Evolutionary conservation across 208 protist genomes (phyloP).

Genomic region (Blechomonas ayalai): DNA sequence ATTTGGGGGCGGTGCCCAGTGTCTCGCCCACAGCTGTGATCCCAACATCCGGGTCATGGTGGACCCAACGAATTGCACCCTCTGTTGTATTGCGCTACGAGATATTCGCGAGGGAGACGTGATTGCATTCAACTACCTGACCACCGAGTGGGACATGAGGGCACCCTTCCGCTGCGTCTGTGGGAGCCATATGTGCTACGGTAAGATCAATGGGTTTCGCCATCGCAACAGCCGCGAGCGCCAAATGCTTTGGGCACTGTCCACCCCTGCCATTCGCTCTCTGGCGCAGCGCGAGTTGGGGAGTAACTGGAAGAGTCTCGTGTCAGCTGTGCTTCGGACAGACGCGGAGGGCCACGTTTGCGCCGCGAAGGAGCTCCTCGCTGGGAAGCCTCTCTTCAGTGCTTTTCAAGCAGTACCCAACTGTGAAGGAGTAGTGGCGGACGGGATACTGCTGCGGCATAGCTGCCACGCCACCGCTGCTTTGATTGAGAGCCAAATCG

Average conservation of each 20-base stretch:
- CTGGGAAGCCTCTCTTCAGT: constrained; percentile 37
- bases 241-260: constrained; percentile 65
- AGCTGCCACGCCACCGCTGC: constrained; percentile 54
- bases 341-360: constrained; percentile 35
- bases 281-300: constrained; percentile 18
- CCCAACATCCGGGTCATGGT: constrained; percentile 81
- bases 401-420: constrained; percentile 20
- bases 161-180: constrained; percentile 74
- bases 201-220: constrained; percentile 68
- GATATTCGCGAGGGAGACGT: constrained; percentile 61
- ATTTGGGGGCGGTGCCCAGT: constrained; percentile 80
- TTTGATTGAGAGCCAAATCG: constrained; percentile 46
- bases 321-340: constrained; percentile 31
- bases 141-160: constrained; percentile 88
- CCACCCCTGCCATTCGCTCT: constrained; percentile 58
- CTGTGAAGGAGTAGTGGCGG: constrained; percentile 20
- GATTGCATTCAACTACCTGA: constrained; percentile 87
- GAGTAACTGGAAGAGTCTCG: constrained; percentile 47
- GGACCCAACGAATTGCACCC: constrained; percentile 29
- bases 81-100: constrained; percentile 71
- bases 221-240: constrained; percentile 36
- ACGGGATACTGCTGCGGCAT: constrained; percentile 60
- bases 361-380: constrained; percentile 35
- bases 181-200: constrained; percentile 34
- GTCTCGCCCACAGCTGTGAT: constrained; percentile 77